Base-by-base conservation (phyloP, 1,284 basidiomycete species). In the Ganoderma meredithae region DNA sequence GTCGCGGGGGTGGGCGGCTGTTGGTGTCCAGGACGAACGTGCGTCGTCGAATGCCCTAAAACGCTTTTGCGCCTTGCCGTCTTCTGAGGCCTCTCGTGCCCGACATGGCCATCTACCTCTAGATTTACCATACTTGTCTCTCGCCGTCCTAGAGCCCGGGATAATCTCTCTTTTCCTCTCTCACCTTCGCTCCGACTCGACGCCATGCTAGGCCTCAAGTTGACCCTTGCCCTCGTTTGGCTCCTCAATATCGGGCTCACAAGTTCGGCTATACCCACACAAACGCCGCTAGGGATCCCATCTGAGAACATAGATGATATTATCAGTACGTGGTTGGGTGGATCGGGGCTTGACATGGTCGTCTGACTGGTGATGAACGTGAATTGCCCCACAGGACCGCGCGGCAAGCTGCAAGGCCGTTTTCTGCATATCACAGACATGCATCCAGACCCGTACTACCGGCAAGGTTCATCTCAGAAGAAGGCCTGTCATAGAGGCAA, bases 381-480 rank as follows among this genome's bases (percentile, higher is more conserved):
- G 22, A 22, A 52, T 66, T 62, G 63, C 61, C 27, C 67, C 33
- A 17, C 52, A 70, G 67, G 76, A 66, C 68, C 71, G 64, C 73
- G 71, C 53, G 84, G 81, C 64, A 86, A 85, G 76, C 83, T 93
- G 40, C 87, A 87, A 69, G 93, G 93, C 3, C 86, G 92, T 49
- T 95, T 95, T 79, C 79, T 95, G 25, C 87, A 89, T 74, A 88
- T 95, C 72, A 94, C 93, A 52, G 94, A 95, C 79, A 87, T 95
- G 71, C 94, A 95, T 76, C 92, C 93, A 33, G 94, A 95, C 80
- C 85, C 87, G 36, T 81, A 86, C 77, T 93, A 92, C 76, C 75
- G 75, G 22, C 74, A 77, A 43, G 83, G 83, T 62, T 80, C 85
- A 49, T 85, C 88, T 15, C 80, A 83, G 70, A 83, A 82, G 41